Conservation (phyloP, 306 rosid genomes). For the Geum urbanum region DNA sequence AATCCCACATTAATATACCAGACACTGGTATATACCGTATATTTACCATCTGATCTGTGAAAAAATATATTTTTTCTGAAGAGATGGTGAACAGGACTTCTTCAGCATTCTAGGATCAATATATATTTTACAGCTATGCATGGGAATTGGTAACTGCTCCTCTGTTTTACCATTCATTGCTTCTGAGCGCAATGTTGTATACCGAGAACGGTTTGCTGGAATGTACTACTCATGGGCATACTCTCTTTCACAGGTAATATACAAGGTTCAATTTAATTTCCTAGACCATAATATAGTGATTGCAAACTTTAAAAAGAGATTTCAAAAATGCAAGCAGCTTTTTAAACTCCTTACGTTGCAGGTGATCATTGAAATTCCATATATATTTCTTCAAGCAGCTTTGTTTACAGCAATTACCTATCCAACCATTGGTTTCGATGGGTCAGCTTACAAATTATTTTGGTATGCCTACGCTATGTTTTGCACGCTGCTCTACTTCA, state of each 20-base stretch:
- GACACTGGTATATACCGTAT: no score
- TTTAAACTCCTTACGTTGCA: neutral
- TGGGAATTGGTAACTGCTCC: slow-evolving; percentile 27
- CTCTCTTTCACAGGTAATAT: slow-evolving; percentile 25
- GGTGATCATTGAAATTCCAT: neutral
- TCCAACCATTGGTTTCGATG: slow-evolving; percentile 26
- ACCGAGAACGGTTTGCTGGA: slow-evolving; percentile 35
- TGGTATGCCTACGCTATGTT: slow-evolving; percentile 26
- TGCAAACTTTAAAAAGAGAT: neutral
- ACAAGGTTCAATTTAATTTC: neutral
- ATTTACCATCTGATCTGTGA: no score
- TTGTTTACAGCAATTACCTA: slow-evolving; percentile 26
- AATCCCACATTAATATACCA: neutral
- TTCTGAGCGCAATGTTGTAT: slow-evolving; percentile 28
- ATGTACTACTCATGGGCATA: slow-evolving; percentile 33
- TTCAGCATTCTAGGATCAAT: slow-evolving; percentile 24
- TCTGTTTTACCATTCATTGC: slow-evolving; percentile 15
- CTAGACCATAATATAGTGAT: neutral
- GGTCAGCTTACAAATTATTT: slow-evolving; percentile 27
- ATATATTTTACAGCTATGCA: slow-evolving; percentile 14
- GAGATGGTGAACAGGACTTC: slow-evolving; percentile 17
- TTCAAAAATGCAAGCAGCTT: no score
- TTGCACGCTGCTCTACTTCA: slow-evolving; percentile 26
- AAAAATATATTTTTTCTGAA: neutral
- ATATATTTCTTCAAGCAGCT: slow-evolving; percentile 1